phyloP scores from a whole-genome alignment of 1,139 yeast genomes.

The Geotrichum reessii region DNA sequence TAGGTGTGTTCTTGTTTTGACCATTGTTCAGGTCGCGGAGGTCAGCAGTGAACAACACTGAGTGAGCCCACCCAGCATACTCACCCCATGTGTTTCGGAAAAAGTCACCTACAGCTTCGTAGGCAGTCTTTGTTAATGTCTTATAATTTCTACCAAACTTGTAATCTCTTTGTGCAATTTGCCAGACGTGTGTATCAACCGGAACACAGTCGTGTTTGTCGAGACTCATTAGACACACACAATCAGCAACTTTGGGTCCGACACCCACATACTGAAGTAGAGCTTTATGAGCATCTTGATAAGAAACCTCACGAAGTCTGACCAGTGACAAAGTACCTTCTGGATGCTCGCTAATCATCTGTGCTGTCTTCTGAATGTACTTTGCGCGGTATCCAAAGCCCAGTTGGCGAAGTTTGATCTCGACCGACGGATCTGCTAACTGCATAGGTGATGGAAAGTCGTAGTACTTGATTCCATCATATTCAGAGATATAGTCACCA shows the following conservation, averaged over 20 bases:
- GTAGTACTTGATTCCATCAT: slow-evolving; percentile 55
- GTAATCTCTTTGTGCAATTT: slow-evolving; percentile 81
- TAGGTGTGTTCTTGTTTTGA: slow-evolving; percentile 9
- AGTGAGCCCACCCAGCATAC: slow-evolving; percentile 98
- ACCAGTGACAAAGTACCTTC: slow-evolving; percentile 21
- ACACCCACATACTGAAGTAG: slow-evolving; percentile 75
- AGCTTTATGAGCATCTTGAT: slow-evolving; percentile 57
- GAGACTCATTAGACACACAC: slow-evolving; percentile 86
- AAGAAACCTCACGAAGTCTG: slow-evolving; percentile 42
- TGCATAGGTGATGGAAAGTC: slow-evolving; percentile 66
- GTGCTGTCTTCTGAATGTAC: slow-evolving; percentile 76
- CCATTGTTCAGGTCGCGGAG: slow-evolving; percentile 60
- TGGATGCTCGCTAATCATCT: slow-evolving; percentile 36
- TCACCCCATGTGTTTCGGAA: slow-evolving; percentile 75
- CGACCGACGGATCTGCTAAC: slow-evolving; percentile 43
- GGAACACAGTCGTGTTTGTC: slow-evolving; percentile 89
- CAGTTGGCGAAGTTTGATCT: slow-evolving; percentile 44
- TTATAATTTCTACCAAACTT: slow-evolving; percentile 43
- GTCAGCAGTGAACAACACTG: slow-evolving; percentile 83
- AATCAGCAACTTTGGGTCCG: slow-evolving; percentile 97
- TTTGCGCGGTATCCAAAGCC: slow-evolving; percentile 95
- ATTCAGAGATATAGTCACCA: slow-evolving; percentile 56
- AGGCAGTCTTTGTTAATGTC: slow-evolving; percentile 53
- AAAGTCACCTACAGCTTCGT: slow-evolving; percentile 54
- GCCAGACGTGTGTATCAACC: slow-evolving; percentile 94